These are phyloP conservation scores for Fusarium sp. DNA, from an alignment of 2,329 filamentous ascomycete species.

Conservation along the genomic window DNA sequence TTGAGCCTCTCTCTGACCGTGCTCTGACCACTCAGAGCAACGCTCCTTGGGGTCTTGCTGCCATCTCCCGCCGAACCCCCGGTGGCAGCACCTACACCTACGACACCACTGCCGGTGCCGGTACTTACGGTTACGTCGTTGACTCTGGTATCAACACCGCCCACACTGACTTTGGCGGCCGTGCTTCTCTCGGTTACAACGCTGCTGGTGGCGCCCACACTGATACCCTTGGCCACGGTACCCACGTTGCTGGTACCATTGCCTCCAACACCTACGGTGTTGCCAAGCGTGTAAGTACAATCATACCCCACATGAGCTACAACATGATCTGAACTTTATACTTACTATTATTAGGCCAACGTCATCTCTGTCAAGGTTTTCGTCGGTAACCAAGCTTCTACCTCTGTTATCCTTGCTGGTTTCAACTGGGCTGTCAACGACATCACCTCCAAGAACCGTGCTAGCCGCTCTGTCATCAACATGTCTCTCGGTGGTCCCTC, in stretches of 20 bases:
- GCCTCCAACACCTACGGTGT: constrained; percentile 57
- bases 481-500: constrained; percentile 57
- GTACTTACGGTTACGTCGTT: constrained; percentile 69
- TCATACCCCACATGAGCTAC: not conserved
- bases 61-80: constrained; percentile 45
- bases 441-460: constrained; percentile 48
- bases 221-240: constrained; percentile 56
- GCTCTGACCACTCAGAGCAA: constrained; percentile 41
- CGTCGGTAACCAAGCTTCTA: constrained; percentile 20
- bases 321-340: not conserved
- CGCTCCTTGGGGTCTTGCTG: constrained; percentile 43
- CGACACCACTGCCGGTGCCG: constrained; percentile 61
- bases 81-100: constrained; percentile 57
- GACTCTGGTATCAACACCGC: constrained; percentile 69
- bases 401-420: constrained; percentile 53
- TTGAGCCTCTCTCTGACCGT: constrained; percentile 36
- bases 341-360: constrained; percentile 35
- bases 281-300: constrained; percentile 52
- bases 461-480: constrained; percentile 52
- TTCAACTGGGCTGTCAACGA: constrained; percentile 57
- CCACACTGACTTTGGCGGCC: constrained; percentile 64
- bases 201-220: constrained; percentile 49
- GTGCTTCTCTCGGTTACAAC: constrained; percentile 56
- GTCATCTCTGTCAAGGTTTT: constrained; percentile 52
- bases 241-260: constrained; percentile 57